phyloP scores from a whole-genome alignment of 805 yeast species.

The Pichia californica region DNA sequence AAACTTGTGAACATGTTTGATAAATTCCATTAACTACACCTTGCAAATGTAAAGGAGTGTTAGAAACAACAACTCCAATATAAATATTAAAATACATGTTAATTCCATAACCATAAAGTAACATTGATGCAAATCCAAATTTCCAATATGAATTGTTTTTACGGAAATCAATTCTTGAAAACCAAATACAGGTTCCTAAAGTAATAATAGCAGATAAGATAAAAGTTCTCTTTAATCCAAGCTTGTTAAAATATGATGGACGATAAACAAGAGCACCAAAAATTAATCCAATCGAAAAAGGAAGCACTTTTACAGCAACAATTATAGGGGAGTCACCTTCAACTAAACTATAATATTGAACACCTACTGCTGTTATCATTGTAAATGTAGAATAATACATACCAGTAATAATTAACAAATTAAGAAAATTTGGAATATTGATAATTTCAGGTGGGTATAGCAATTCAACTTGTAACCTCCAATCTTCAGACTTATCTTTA shows the following conservation, averaged over 20 bases:
- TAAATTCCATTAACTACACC: conserved; percentile 17
- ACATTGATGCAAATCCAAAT: conserved; percentile 20
- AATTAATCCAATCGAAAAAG: conserved; percentile 28
- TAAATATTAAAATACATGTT: conserved; percentile 32
- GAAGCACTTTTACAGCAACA: conserved; percentile 32
- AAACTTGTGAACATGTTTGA: conserved; percentile 14
- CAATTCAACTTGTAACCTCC: conserved; percentile 11
- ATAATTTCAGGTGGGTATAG: conserved; percentile 20
- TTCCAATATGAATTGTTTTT: conserved; percentile 19
- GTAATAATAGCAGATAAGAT: conserved; percentile 11
- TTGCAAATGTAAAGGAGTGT: conserved; percentile 17
- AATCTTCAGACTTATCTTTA: neutral
- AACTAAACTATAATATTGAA: conserved; percentile 24
- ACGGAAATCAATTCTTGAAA: conserved; percentile 14
- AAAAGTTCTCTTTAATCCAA: conserved; percentile 19
- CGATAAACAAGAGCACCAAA: conserved; percentile 23
- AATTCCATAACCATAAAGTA: conserved; percentile 16
- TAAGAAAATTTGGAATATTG: conserved; percentile 18
- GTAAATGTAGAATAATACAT: conserved; percentile 9
- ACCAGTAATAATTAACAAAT: conserved; percentile 10
- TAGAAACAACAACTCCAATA: conserved; percentile 24
- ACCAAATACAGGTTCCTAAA: conserved; percentile 18
- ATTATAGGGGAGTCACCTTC: conserved; percentile 28
- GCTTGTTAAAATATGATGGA: conserved; percentile 8
- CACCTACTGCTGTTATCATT: conserved; percentile 4